These are phyloP conservation scores for Apiospora arundinis DNA, from an alignment of 2,329 filamentous ascomycete species.

Conservation along the genomic window DNA sequence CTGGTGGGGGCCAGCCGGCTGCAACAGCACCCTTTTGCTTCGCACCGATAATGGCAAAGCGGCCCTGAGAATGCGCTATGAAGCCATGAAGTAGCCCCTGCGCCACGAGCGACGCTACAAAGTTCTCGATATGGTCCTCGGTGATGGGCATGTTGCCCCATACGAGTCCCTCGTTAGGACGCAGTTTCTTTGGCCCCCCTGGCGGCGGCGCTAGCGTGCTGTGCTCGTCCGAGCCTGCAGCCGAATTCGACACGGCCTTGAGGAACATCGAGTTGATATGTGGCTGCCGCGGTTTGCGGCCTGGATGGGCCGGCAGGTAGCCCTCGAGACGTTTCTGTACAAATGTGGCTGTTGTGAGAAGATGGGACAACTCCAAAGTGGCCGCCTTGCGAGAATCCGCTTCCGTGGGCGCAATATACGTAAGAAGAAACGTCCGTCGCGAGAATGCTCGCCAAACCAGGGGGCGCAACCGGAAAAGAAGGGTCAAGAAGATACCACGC, in stretches of 20 bases:
- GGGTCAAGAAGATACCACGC: slow-evolving; percentile 75
- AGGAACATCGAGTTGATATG: slow-evolving; percentile 59
- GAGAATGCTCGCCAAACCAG: slow-evolving; percentile 85
- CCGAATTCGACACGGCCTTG: slow-evolving; percentile 54
- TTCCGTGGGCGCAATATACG: slow-evolving; percentile 71
- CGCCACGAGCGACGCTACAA: slow-evolving; percentile 76
- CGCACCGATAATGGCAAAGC: slow-evolving; percentile 83
- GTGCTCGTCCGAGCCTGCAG: slow-evolving; percentile 23
- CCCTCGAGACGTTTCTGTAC: slow-evolving; percentile 70
- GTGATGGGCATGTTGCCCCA: slow-evolving; percentile 68
- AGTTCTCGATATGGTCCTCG: slow-evolving; percentile 74
- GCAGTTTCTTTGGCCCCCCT: slow-evolving; percentile 54
- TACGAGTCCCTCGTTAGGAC: slow-evolving; percentile 65
- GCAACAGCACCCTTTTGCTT: slow-evolving; percentile 68
- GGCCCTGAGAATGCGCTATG: slow-evolving; percentile 75
- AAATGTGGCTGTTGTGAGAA: slow-evolving; percentile 68
- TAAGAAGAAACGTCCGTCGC: slow-evolving; percentile 78
- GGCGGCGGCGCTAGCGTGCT: slow-evolving; percentile 56
- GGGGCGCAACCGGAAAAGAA: slow-evolving; percentile 79
- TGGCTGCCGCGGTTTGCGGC: slow-evolving; percentile 43
- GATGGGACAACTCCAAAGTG: slow-evolving; percentile 74
- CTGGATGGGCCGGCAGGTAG: slow-evolving; percentile 51
- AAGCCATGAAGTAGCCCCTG: slow-evolving; percentile 86
- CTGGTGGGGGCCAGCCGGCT: slow-evolving; percentile 79
- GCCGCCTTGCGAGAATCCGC: slow-evolving; percentile 68